These are phyloP conservation scores for Perkinsus marinus DNA, from an alignment of 169 alveolate species.

Conservation along the genomic window DNA sequence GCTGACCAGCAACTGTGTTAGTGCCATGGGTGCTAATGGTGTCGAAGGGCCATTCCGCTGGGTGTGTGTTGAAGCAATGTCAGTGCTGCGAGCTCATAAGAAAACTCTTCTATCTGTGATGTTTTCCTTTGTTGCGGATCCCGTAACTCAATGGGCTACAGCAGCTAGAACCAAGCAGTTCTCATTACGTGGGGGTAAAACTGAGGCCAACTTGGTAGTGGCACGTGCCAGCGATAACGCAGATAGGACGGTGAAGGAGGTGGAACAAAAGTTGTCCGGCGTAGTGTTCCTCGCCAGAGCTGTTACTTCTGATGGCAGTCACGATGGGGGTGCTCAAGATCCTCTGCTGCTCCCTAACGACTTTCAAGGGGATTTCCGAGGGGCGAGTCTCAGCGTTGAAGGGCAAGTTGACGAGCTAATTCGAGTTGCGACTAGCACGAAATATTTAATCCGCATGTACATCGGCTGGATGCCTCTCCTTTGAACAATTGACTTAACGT, in stretches of 20 bases:
- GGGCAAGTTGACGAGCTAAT: conserved; percentile 64
- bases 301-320: conserved; percentile 55
- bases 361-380: conserved; percentile 12
- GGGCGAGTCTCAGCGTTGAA: conserved; percentile 37
- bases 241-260: conserved; percentile 41
- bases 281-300: conserved; percentile 45
- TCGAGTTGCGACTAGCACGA: conserved; percentile 64
- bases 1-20: conserved; percentile 74
- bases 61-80: conserved; percentile 66
- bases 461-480: conserved; percentile 65
- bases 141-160: conserved; percentile 63
- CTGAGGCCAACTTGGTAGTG: conserved; percentile 38
- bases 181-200: conserved; percentile 13
- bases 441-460: conserved; percentile 66
- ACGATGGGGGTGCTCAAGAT: too few relatives aligned
- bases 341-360: conserved; percentile 54
- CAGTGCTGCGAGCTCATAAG: conserved; percentile 56
- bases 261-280: conserved; percentile 44
- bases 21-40: conserved; percentile 68
- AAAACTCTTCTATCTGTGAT: conserved; percentile 69
- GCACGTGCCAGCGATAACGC: conserved; percentile 36
- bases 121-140: too few relatives aligned
- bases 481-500: neutral
- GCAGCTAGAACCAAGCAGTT: conserved; percentile 34
- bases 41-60: too few relatives aligned